Evolutionary conservation across 129 eudicot species (phyloP).

Genomic region (Ambrosia artemisiifolia): DNA sequence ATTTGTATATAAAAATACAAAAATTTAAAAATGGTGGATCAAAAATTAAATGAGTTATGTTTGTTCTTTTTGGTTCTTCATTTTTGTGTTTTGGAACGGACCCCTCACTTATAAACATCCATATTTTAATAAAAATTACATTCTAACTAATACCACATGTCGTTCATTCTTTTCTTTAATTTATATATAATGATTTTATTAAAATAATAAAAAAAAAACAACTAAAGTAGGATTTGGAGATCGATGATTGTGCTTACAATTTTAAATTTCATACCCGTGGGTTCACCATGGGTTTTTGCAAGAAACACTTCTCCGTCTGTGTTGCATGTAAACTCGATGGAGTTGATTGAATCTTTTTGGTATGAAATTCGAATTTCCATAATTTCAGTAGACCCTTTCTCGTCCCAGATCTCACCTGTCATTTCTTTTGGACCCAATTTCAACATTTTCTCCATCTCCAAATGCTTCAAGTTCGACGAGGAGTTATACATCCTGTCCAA

Average conservation of each 20-base stretch:
- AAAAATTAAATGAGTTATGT: too few relatives aligned
- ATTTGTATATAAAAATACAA: too few relatives aligned
- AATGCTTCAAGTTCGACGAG: too few relatives aligned
- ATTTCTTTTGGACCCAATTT: conserved; percentile 10
- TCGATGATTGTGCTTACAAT: neutral
- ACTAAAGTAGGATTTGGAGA: neutral
- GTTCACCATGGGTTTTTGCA: neutral
- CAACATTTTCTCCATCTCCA: neutral
- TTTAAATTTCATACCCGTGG: neutral
- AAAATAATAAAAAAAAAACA: neutral
- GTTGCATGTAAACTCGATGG: neutral
- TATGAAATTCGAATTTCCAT: neutral
- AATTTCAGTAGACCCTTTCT: neutral
- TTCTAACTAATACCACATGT: too few relatives aligned
- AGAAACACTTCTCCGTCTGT: neutral
- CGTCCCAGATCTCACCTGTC: conserved; percentile 4
- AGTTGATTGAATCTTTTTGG: neutral
- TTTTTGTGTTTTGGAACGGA: too few relatives aligned
- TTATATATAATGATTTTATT: too few relatives aligned
- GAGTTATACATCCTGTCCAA: too few relatives aligned
- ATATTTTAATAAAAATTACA: too few relatives aligned
- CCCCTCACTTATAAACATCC: too few relatives aligned
- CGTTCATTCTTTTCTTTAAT: too few relatives aligned
- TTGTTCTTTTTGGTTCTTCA: too few relatives aligned
- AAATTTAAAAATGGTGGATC: too few relatives aligned